Base-by-base conservation (phyloP, 2,329 filamentous ascomycete genomes). In the Fusarium irregulare region DNA sequence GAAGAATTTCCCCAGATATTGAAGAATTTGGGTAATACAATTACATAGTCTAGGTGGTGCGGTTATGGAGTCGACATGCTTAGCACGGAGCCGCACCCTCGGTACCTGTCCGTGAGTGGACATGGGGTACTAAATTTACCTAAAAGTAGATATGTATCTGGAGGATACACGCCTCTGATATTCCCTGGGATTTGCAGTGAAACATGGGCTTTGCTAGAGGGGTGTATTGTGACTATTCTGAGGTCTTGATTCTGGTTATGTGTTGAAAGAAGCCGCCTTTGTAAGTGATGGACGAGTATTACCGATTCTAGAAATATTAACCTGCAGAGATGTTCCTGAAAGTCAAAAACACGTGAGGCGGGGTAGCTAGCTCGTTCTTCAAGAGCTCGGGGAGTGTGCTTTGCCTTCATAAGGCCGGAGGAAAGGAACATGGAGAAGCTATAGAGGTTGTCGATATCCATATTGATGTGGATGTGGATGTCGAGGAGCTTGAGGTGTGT, bases 11-110 rank as follows among this genome's bases (percentile, higher is more conserved):
- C 59, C 66, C 63, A 56, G 67, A 53, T 51, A 30, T 60, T 41
- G 64, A 47, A 61, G 32, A 51, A 51, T 51, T 16, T n/a, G 66
- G 48, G 41, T 56, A 42, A 25, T 44, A 30, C 37, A 27, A 60
- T 34, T 56, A 30, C 28, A 30, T 30, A 32, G 25, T 56, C 23
- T 40, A 37, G 45, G 34, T 44, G 40, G 54, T 51, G 41, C 34
- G 54, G 53, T 56, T 32, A 60, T 64, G 62, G 63, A 49, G 53
- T 58, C 47, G 68, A 61, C 42, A 53, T 56, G 53, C 44, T 56
- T 66, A 59, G 62, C 55, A 64, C 57, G 72, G 72, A 74, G 67
- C 70, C 72, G 67, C 64, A 68, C 51, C 40, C 72, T 74, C 72
- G 72, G 72, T 64, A 56, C 65, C 64, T 72, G 72, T 70, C 72